Conservation (phyloP, 2,329 filamentous ascomycete species). For the Cladobotryum mycophilum region DNA sequence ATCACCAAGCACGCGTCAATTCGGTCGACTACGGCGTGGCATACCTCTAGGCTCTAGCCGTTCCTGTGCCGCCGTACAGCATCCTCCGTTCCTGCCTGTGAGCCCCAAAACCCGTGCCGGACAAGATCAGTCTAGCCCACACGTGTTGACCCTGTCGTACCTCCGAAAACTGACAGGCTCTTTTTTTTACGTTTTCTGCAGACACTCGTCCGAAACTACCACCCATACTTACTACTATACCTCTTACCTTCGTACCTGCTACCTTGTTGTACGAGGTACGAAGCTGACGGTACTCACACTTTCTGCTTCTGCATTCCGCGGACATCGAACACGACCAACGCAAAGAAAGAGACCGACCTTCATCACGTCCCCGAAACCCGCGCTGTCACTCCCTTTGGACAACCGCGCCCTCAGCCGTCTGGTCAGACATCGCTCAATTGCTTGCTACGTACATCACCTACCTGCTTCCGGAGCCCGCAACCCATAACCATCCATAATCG, state of each 20-base stretch:
- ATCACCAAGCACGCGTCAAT: not conserved
- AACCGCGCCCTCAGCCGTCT: no score
- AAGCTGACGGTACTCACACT: not conserved
- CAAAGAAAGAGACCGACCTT: no score
- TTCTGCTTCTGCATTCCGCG: not conserved
- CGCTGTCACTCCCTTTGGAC: no score
- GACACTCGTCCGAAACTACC: not conserved
- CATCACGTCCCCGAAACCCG: no score
- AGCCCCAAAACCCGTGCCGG: constrained; percentile 12
- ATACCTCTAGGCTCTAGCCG: not conserved
- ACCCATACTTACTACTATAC: not conserved
- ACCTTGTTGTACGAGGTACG: not conserved
- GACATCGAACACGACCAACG: not conserved
- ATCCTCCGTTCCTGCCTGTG: constrained; percentile 8
- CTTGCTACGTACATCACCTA: no score
- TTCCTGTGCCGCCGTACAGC: constrained; percentile 7
- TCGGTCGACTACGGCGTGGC: not conserved
- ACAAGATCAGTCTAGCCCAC: constrained; percentile 13
- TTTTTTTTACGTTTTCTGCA: not conserved
- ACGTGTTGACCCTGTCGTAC: not conserved
- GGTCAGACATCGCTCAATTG: no score
- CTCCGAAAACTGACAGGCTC: not conserved
- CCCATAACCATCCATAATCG: no score
- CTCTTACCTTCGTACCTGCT: not conserved
- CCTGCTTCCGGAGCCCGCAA: no score